Evolutionary conservation across 2,329 filamentous ascomycete species (phyloP).

Genomic region (Fusarium longipes): DNA sequence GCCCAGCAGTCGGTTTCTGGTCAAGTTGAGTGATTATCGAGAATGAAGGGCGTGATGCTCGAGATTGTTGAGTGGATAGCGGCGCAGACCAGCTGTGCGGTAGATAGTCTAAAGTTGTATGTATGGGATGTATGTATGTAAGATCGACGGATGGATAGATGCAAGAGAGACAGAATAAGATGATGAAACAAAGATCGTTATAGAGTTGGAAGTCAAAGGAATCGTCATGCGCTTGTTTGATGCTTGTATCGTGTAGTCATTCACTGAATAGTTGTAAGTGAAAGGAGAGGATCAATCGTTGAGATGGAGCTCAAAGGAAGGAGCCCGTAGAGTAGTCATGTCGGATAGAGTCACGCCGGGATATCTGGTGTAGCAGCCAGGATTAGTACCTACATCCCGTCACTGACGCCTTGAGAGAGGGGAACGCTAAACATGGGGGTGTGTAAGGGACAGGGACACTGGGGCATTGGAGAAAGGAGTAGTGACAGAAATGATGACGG

Average conservation of each 20-base stretch:
- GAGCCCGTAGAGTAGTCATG: conserved; percentile 24
- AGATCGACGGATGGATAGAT: conserved; percentile 14
- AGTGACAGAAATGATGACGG: neutral
- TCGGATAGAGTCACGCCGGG: conserved; percentile 25
- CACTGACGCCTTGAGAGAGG: conserved; percentile 27
- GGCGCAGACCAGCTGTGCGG: conserved; percentile 48
- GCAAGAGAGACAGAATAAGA: conserved; percentile 7
- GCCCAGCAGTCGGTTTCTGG: conserved; percentile 10
- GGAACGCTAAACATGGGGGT: conserved; percentile 19
- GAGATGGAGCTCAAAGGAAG: conserved; percentile 28
- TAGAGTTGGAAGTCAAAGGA: conserved; percentile 30
- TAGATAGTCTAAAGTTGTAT: conserved; percentile 33
- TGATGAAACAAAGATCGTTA: conserved; percentile 35
- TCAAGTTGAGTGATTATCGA: conserved; percentile 23
- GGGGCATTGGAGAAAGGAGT: conserved; percentile 2
- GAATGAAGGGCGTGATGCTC: conserved; percentile 35
- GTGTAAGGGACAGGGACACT: conserved; percentile 3
- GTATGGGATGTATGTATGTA: conserved; percentile 10
- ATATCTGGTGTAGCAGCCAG: conserved; percentile 30
- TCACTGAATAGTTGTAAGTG: conserved; percentile 37
- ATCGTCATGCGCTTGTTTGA: conserved; percentile 41
- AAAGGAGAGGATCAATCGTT: conserved; percentile 32
- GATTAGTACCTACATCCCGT: conserved; percentile 5
- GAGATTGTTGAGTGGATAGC: conserved; percentile 33
- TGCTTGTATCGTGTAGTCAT: conserved; percentile 46